phyloP scores from a whole-genome alignment of 768 basidiomycete genomes.

The Xerocomus spinulosus region DNA sequence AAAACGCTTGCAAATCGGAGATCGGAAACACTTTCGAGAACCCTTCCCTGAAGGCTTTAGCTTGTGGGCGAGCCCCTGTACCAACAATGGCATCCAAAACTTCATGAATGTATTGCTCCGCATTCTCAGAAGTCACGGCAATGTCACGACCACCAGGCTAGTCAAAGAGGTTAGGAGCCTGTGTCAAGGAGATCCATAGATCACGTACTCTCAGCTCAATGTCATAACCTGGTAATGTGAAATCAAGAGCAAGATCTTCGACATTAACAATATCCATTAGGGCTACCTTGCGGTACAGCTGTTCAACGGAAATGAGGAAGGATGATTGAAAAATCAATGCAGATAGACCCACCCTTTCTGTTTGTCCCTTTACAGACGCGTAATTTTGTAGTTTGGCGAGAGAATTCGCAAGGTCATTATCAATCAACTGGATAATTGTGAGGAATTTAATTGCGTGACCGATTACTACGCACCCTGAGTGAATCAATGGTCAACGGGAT shows the following conservation, averaged over 20 bases:
- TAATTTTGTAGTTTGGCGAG: constrained; percentile 74
- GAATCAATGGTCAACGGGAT: constrained; percentile 80
- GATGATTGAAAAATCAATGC: neutral
- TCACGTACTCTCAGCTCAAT: constrained; percentile 77
- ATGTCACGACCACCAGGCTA: constrained; percentile 78
- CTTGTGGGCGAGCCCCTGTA: constrained; percentile 71
- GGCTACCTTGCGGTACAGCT: constrained; percentile 55
- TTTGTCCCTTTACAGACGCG: constrained; percentile 42
- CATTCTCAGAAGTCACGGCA: constrained; percentile 80
- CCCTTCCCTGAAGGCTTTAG: constrained; percentile 88
- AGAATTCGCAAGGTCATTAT: constrained; percentile 80
- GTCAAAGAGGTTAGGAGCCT: neutral
- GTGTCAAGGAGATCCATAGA: neutral
- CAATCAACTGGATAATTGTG: constrained; percentile 58
- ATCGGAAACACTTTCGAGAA: constrained; percentile 97
- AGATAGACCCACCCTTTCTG: constrained; percentile 48
- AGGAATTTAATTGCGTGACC: neutral
- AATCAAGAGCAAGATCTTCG: constrained; percentile 90
- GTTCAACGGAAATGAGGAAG: constrained; percentile 2
- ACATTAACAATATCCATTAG: constrained; percentile 61
- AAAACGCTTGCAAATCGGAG: constrained; percentile 84
- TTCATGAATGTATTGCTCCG: constrained; percentile 82
- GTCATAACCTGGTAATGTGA: constrained; percentile 94
- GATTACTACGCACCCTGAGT: constrained; percentile 57
- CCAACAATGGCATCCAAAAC: constrained; percentile 88